A percentile compares a stretch with the other conserved stretches of the same genome.
Evolutionary conservation across 2,329 filamentous ascomycete species (phyloP).

Genomic region (Tolypocladium paradoxum): DNA sequence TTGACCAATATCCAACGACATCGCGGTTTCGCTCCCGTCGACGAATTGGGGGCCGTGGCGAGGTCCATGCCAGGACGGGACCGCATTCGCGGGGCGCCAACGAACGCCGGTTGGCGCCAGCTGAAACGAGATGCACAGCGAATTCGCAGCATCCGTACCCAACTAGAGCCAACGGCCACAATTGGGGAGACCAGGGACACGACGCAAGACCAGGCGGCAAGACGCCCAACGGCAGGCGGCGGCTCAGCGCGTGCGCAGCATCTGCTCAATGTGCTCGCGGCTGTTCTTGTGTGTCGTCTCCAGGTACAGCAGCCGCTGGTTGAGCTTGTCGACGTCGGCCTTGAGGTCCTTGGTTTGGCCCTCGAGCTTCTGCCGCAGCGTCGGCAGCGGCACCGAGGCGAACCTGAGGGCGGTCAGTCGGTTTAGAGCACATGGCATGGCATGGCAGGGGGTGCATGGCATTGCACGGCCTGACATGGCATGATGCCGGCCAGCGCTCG

Average conservation of each 20-base stretch:
- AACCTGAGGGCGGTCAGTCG: slow-evolving; percentile 52
- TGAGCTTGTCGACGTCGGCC: slow-evolving; percentile 66
- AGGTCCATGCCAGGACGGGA: neutral
- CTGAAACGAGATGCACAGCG: neutral
- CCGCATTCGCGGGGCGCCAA: neutral
- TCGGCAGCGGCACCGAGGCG: slow-evolving; percentile 61
- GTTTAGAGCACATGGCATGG: neutral
- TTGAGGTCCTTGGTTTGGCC: slow-evolving; percentile 66
- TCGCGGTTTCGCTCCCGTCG: neutral
- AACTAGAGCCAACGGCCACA: neutral
- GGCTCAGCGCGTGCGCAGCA: slow-evolving; percentile 47
- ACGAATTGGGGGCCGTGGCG: neutral
- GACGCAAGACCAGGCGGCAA: no score
- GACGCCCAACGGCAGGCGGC: neutral
- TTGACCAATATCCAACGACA: neutral
- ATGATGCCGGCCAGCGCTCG: no score
- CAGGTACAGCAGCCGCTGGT: slow-evolving; percentile 84
- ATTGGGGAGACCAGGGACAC: no score
- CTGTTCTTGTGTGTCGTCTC: slow-evolving; percentile 96
- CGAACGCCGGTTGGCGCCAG: neutral
- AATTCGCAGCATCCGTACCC: neutral
- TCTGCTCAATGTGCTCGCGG: slow-evolving; percentile 79
- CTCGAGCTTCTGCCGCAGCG: slow-evolving; percentile 66
- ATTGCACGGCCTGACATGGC: neutral
- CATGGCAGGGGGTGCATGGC: neutral